These are phyloP conservation scores for Cairneyella variabilis DNA, from an alignment of 495 filamentous ascomycete genomes.

Conservation along the genomic window DNA sequence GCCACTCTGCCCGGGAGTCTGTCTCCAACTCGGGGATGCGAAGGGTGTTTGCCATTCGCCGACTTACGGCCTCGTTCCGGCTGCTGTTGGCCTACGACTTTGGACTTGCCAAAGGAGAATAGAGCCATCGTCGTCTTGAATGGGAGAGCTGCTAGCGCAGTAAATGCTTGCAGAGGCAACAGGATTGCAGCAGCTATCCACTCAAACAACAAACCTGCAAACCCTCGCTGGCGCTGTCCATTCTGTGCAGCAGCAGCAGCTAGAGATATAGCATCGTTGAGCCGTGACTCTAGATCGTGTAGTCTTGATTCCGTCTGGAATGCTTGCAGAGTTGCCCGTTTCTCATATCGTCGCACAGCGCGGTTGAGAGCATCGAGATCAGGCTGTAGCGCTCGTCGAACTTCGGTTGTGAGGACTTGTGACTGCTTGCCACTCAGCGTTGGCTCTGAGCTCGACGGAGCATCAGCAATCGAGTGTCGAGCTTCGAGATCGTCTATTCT, in stretches of 20 bases:
- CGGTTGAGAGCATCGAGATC: conserved; percentile 88
- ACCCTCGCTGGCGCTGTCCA: conserved; percentile 22
- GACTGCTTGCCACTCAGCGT: conserved; percentile 23
- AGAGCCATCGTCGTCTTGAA: conserved; percentile 16
- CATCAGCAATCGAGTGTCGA: conserved; percentile 40
- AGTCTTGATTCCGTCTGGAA: conserved; percentile 75
- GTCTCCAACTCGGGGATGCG: conserved; percentile 6
- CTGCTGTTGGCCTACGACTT: conserved; percentile 1
- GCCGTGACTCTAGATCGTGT: conserved; percentile 58
- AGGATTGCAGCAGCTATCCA: conserved; percentile 23
- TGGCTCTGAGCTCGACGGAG: conserved; percentile 20
- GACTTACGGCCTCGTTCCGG: conserved; percentile 5
- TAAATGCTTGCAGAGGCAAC: conserved; percentile 21
- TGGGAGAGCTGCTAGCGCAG: conserved; percentile 15
- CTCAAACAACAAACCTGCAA: conserved; percentile 18
- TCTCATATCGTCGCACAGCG: conserved; percentile 92
- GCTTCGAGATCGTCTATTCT: conserved; percentile 72
- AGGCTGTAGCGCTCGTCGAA: conserved; percentile 63
- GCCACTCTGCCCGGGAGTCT: conserved; percentile 3
- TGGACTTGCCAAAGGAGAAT: conserved; percentile 17
- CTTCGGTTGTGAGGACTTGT: conserved; percentile 53
- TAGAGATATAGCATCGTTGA: conserved; percentile 75
- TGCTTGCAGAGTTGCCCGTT: conserved; percentile 67
- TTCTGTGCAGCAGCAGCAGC: conserved; percentile 70
- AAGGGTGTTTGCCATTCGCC: conserved; percentile 13